These are phyloP conservation scores for Umbelopsis sp. DNA, from an alignment of 371 early-diverging fungal species.

Conservation along the genomic window DNA sequence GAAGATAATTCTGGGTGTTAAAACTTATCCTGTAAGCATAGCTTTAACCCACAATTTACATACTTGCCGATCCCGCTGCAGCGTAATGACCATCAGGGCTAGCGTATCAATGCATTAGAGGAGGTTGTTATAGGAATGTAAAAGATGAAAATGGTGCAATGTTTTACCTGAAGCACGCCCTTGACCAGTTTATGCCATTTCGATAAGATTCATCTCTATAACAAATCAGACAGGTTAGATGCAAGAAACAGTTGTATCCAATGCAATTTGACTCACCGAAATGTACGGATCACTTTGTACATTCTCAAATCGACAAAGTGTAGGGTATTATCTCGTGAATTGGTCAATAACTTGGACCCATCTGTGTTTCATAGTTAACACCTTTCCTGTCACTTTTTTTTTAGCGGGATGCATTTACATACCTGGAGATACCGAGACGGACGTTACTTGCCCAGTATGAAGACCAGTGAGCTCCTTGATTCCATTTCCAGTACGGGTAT, in stretches of 20 bases:
- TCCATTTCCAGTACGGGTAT: conserved; percentile 79
- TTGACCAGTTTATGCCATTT: conserved; percentile 87
- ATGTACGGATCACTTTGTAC: conserved; percentile 72
- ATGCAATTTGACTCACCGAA: conserved; percentile 45
- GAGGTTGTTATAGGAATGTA: too few relatives aligned
- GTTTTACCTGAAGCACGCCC: conserved; percentile 76
- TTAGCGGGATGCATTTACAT: conserved; percentile 18
- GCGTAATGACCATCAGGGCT: conserved; percentile 89
- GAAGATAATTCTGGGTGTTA: not conserved
- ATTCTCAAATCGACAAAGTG: conserved; percentile 82
- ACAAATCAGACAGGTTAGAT: not conserved
- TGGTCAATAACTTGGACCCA: conserved; percentile 78
- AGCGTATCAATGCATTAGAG: conserved; percentile 3
- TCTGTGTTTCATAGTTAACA: conserved; percentile 41
- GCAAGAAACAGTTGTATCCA: not conserved
- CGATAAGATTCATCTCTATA: conserved; percentile 77
- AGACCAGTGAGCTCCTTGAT: conserved; percentile 82
- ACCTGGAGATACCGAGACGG: conserved; percentile 77
- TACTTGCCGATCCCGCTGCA: conserved; percentile 78
- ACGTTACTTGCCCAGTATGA: conserved; percentile 89
- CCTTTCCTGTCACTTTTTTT: not conserved
- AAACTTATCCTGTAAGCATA: too few relatives aligned
- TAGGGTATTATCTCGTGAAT: conserved; percentile 91
- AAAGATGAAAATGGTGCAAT: too few relatives aligned
- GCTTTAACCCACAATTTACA: conserved; percentile 11